Evolutionary conservation across 2,329 filamentous ascomycete genomes (phyloP), one percentile per base, ranked within the genome.

Genomic region (Cladophialophora yegresii): DNA sequence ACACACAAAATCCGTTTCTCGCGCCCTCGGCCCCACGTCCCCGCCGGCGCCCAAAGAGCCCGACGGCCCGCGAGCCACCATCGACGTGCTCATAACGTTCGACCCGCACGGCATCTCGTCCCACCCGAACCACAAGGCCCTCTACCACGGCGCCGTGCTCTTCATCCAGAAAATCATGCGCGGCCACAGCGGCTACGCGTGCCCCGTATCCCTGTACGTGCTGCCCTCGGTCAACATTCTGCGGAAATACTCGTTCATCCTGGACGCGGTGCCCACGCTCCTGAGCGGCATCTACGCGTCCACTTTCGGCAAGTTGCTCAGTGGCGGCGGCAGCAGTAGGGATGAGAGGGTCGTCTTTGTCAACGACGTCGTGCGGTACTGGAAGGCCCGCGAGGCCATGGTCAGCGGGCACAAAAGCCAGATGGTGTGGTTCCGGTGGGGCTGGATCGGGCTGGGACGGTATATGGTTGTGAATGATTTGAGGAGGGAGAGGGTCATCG

Each of bases 341-440:
- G 83, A 84, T 1, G 77, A 78, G 36, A 79, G 83, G 0, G 76
- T 96, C 58, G 75, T 96, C 40, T 92, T 89, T 73, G 81, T 93
- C 66, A 96, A 85, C 77, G 84, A 85, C 8, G 81, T 92, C 16
- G 74, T 78, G 4, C 82, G 83, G 61, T 86, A 89, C 68, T 82
- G 88, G 68, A 84, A 83, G 32, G 93, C 91, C 7, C 89, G 93
- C 80, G 83, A 81, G 61, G 93, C 95, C 33, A 99, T 99, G 95
- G 92, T 90, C 1, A 83, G 84, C 61, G 93, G 91, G 30, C 95
- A 99, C 80, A 83, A 87, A 78, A 97, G 92, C 77, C 95, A 99
- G 83, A 99, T 99, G 95, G 86, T 91, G 43, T 99, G 95, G 95
- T 99, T 98, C 75, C 86, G 95, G 7, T 98, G 92, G 85, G 91